Conservation (phyloP, 140 eudicot genomes). For the Ambrosia hybrid region DNA sequence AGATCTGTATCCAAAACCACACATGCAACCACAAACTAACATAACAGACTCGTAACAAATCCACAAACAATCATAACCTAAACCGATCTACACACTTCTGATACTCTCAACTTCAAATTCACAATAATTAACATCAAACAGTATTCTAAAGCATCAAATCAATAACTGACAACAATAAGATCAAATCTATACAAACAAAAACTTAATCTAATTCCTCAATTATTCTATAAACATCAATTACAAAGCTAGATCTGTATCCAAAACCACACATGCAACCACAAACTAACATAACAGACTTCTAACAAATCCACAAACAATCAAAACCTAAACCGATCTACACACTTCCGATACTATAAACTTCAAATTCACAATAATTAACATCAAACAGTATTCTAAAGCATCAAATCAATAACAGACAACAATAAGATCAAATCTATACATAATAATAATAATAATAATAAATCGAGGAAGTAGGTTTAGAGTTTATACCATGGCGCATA, state of each 20-base stretch:
- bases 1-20: constrained; percentile 22
- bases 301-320: no score
- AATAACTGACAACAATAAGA: background rate
- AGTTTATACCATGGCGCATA: constrained; percentile 83
- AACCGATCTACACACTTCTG: constrained; percentile 11
- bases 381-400: constrained; percentile 13
- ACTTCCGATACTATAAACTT: background rate
- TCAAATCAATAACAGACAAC: background rate
- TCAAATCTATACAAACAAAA: background rate
- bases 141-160: background rate
- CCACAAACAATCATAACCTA: background rate
- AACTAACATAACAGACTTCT: background rate
- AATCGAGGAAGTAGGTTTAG: background rate
- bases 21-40: background rate
- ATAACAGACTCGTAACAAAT: no score
- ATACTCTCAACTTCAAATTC: background rate
- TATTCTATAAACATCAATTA: background rate
- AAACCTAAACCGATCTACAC: constrained; percentile 22
- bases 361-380: background rate
- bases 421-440: background rate
- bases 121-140: background rate
- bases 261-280: background rate
- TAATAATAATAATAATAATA: background rate
- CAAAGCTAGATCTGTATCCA: constrained; percentile 26
- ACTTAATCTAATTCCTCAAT: no score